Evolutionary conservation across 75 land plant species (phyloP).

Genomic region (Sequoiadendron giganteum): DNA sequence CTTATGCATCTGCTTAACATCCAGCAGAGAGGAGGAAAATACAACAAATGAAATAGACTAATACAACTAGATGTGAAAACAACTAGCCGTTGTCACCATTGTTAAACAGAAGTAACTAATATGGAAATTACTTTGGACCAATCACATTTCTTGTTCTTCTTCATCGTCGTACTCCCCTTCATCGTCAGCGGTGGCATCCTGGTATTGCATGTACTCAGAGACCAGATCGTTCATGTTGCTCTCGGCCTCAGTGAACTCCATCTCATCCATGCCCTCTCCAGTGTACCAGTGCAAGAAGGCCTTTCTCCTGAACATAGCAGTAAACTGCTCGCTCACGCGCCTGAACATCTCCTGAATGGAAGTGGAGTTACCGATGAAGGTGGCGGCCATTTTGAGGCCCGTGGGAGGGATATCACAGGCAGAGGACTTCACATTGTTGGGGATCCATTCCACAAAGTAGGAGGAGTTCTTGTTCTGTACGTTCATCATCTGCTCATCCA

Average conservation of each 20-base stretch:
- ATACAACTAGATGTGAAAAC: background rate
- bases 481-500: too few relatives aligned
- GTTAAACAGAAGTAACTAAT: background rate
- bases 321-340: too few relatives aligned
- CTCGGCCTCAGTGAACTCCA: background rate
- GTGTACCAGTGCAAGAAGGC: too few relatives aligned
- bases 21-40: background rate
- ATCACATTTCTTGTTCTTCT: conserved; percentile 17
- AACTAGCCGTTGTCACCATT: conserved; percentile 2
- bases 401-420: too few relatives aligned
- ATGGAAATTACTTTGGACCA: background rate
- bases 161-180: conserved; percentile 34
- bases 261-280: too few relatives aligned
- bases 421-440: too few relatives aligned
- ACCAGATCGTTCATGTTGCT: conserved; percentile 46
- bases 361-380: too few relatives aligned
- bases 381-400: too few relatives aligned
- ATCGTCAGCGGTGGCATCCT: conserved; percentile 32
- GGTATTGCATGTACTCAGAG: conserved; percentile 44
- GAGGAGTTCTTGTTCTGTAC: too few relatives aligned
- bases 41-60: background rate
- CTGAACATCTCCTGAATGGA: too few relatives aligned
- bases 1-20: background rate
- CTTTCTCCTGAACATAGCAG: too few relatives aligned
- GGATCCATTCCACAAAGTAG: too few relatives aligned